Base-by-base conservation (phyloP, 805 yeast species). In the Candida manassasensis region DNA sequence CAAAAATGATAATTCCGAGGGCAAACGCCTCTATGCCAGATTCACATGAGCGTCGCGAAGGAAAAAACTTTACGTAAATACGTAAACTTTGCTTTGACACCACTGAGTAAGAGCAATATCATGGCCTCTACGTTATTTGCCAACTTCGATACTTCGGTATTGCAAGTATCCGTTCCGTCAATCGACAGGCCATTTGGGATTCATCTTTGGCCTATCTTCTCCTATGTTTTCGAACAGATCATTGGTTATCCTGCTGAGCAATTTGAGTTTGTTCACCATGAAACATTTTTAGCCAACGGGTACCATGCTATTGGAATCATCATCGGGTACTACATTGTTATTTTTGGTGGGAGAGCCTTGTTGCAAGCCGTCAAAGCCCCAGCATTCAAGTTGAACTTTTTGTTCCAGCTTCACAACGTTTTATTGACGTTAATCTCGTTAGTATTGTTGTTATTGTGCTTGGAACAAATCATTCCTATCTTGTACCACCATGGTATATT, bases 401-500 rank as follows among this genome's bases (percentile, higher is more conserved):
- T 88, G 42, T 89, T 87, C 71, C 95, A 88, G 67, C 52, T 87
- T 41, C 97, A 90, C 63, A 90, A 90, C 66, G 57, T 88, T 40
- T 50, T 77, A 24, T 72, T 90, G 53, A 86, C 97, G 9, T 39
- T 73, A 14, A 66, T 80, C 30, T 85, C 96, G 7, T 71, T 81
- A 40, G 49, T 67, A 13, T 69, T 90, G 53, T 69, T 88, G 47
- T 49, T 81, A 26, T 75, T 90, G 49, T 68, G 83, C 55, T 58
- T 83, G 36, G 98, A 90, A 67, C 97, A 93, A 66, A 61, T 89
- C 45, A 54, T 85, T 33, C 97, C 97, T 27, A 79, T 85, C 52
- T 61, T 88, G 43, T 69, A 64, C 48, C 57, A 71, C 42, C 76
- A 89, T 53, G 97, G 97, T 10, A 36, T 90, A 12, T 81, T 83